Percentiles rank a stretch among this genome's conserved stretches.
These are phyloP conservation scores for Penicillium sp. DNA, from an alignment of 2,329 filamentous ascomycete species.

Conservation along the genomic window DNA sequence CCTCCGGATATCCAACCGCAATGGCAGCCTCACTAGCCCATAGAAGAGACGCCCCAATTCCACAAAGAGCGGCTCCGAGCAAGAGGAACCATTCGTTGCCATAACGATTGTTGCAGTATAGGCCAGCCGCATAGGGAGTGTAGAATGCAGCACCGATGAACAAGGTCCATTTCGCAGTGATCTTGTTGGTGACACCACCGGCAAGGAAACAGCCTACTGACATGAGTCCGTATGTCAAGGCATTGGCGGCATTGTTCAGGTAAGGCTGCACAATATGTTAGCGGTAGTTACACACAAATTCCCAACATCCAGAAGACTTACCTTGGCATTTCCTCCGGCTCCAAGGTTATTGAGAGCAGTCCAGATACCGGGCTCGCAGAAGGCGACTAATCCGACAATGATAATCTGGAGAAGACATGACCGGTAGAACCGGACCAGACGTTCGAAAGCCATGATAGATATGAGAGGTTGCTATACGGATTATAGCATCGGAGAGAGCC, in stretches of 20 bases:
- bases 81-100: slow-evolving; percentile 52
- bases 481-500: background rate
- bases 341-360: slow-evolving; percentile 46
- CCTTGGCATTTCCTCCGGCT: slow-evolving; percentile 37
- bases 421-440: slow-evolving; percentile 32
- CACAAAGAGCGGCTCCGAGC: slow-evolving; percentile 46
- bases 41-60: slow-evolving; percentile 40
- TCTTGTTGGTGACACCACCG: slow-evolving; percentile 45
- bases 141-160: slow-evolving; percentile 43
- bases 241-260: slow-evolving; percentile 51
- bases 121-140: slow-evolving; percentile 39
- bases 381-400: slow-evolving; percentile 41
- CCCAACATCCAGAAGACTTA: background rate
- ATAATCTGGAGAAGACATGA: slow-evolving; percentile 46
- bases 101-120: slow-evolving; percentile 47
- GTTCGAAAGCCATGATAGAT: slow-evolving; percentile 7
- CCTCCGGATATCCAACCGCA: slow-evolving; percentile 46
- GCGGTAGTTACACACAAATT: background rate
- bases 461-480: background rate
- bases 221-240: slow-evolving; percentile 49
- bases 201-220: slow-evolving; percentile 46
- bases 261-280: slow-evolving; percentile 40
- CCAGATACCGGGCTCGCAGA: slow-evolving; percentile 47
- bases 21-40: slow-evolving; percentile 45
- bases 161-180: slow-evolving; percentile 41